Base-by-base conservation (phyloP, 2,329 filamentous ascomycete genomes). In the Incumbomyces delicatus region DNA sequence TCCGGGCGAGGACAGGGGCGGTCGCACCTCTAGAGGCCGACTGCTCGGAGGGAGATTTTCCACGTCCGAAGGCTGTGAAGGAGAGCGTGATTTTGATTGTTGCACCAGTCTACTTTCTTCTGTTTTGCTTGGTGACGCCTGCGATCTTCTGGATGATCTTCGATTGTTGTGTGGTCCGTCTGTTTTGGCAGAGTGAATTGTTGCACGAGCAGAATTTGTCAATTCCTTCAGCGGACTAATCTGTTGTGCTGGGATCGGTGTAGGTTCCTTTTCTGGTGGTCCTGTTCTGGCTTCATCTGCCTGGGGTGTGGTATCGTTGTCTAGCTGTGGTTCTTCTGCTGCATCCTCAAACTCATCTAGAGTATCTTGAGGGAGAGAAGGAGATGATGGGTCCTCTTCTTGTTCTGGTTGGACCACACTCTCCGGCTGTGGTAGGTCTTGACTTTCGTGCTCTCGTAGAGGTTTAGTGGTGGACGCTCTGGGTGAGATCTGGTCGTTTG, bases 31-130 rank as follows among this genome's bases (percentile, higher is more conserved):
- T 2, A 74, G 69, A 1, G 75, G 76, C 44, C 72, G 77, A 4
- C 80, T 80, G 1, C 83, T 85, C 0, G 85, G 85, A 1, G 84
- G 84, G 40, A 77, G 80, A 55, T 90, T 90, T 62, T 92, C 86
- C 0, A 83, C 83, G 60, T 92, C 83, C 1, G 84, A 83, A 56
- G 87, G 84, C 0, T 81, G 81, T 1, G 84, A 85, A 14, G 76
- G 75, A 0, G 82, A 85, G 0, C 80, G 81, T 0, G 77, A 35
- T 11, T 17, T 18, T 22, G 17, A 20, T 31, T 37, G 11, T 33
- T 45, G 13, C 18, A 29, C 30, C 3, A 22, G 6, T 10, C 29
- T 27, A 13, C 6, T 11, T 14, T n/a, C 17, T 2, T n/a, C 22
- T 27, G 18, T 18, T 41, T 39, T 39, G 63, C 50, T 46, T 29